Conservation (phyloP, 345 rosid species). For the Balakata baccata region DNA sequence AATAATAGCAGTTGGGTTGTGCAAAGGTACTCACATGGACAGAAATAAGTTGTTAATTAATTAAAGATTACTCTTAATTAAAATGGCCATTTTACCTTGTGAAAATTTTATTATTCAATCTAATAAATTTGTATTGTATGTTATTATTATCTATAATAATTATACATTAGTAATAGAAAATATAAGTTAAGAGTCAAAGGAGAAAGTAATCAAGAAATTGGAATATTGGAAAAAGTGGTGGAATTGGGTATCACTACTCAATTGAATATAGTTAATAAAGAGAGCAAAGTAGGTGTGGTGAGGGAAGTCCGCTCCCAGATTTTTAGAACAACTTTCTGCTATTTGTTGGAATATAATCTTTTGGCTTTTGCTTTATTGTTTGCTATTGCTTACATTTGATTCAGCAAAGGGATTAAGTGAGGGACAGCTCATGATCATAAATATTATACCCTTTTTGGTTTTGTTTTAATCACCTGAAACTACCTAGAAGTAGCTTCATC, state of each 20-base stretch:
- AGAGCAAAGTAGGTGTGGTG: background rate
- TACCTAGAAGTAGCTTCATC: no score
- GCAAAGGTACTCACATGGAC: no score
- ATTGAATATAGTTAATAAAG: background rate
- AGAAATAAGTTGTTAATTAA: no score
- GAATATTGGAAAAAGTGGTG: background rate
- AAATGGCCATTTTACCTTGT: no score
- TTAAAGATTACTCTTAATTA: no score
- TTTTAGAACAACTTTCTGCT: conserved; percentile 11
- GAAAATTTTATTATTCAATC: no score
- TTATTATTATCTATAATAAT: no score
- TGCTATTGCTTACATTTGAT: background rate
- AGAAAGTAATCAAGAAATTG: no score
- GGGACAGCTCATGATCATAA: conserved; percentile 25
- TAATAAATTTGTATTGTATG: no score
- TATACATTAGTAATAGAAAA: background rate
- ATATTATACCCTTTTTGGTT: background rate
- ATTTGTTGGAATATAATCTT: background rate
- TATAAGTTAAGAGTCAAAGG: background rate
- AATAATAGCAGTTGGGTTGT: background rate
- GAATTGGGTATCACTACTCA: background rate
- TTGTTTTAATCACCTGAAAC: background rate
- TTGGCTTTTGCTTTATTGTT: background rate
- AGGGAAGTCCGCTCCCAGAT: conserved; percentile 28
- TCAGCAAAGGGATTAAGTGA: conserved; percentile 3